Percentiles rank a stretch among this genome's conserved stretches.
phyloP scores from a whole-genome alignment of 129 eudicot species.

The Deinandra increscens region DNA sequence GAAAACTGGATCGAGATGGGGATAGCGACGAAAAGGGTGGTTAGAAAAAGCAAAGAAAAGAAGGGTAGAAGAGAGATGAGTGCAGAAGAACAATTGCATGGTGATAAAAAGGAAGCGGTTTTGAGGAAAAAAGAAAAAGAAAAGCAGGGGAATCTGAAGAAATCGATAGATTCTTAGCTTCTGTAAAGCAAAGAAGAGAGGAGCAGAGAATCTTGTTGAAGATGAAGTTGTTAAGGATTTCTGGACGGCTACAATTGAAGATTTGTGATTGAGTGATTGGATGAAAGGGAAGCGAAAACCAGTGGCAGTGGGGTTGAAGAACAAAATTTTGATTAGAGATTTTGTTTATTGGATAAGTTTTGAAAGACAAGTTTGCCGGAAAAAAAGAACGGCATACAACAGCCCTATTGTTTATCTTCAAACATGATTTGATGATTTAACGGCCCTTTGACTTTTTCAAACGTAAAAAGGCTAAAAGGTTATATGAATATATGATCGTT shows the following conservation, averaged over 20 bases:
- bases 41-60: conserved; percentile 18
- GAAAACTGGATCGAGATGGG: conserved; percentile 48
- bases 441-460: too few relatives aligned
- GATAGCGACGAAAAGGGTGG: conserved; percentile 30
- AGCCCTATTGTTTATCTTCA: too few relatives aligned
- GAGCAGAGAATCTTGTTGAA: conserved; percentile 39
- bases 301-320: too few relatives aligned
- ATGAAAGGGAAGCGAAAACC: too few relatives aligned
- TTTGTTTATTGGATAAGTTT: conserved; percentile 11
- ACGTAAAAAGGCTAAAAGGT: too few relatives aligned
- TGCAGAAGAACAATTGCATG: conserved; percentile 62
- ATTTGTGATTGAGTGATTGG: too few relatives aligned
- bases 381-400: conserved; percentile 35
- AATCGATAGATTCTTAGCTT: conserved; percentile 71
- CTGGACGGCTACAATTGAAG: conserved; percentile 1
- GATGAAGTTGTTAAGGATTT: conserved; percentile 15
- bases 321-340: neutral
- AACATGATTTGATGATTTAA: too few relatives aligned
- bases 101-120: conserved; percentile 48
- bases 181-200: conserved; percentile 45
- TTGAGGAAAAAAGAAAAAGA: conserved; percentile 28
- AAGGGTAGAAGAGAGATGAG: conserved; percentile 4
- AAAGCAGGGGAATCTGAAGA: conserved; percentile 43
- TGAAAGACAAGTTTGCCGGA: conserved; percentile 54
- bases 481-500: too few relatives aligned